Evolutionary conservation across 148 eudicot species (phyloP), one percentile per base, ranked within the genome.

Genomic region (Rhododendron williamsianum): DNA sequence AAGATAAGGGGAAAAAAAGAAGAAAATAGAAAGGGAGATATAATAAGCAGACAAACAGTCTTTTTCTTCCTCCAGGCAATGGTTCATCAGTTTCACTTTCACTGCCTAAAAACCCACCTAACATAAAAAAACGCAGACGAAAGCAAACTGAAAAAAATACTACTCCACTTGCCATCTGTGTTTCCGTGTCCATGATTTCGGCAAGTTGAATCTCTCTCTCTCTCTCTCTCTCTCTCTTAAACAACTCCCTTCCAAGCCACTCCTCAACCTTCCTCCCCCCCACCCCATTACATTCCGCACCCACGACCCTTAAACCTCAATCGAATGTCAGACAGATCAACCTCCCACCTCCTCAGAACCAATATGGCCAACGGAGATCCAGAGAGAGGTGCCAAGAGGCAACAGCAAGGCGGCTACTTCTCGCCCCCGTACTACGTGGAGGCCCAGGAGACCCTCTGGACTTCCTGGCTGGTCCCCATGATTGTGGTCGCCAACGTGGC

Each of bases 381-480:
- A 30, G 98, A 94, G 88, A 92, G 48, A 25, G 33, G 33, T 9
- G 35, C 67, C 33, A 80, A 85, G 58, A 54, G 82, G 30, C 30
- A 25, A 0, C 73, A 25, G 12, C 84, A 84, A n/a, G 41, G 33
- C 65, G 54, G 46, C 46, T 72, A 77, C 45, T 82, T 84, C 73
- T 6, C 86, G 6, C 87, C 89, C 19, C 38, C 84, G 13, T 89
- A 93, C 81, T 86, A 88, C 45, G 51, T 84, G 3, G 91, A 89
- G 33, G 58, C 89, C 1, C 60, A 89, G 4, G 95, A 93, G 9
- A 92, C 92, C 23, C 88, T 90, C 74, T 94, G 99, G 99, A 97
- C 96, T 4, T 88, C 98, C 0, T 97, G 99, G 99, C 87, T 97
- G 73, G 94, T 97, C 41, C 98, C 99, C 1, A 86, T 94, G 94